Conservation (phyloP, 2,329 filamentous ascomycete species). For the Ascosphaera pollenicola region DNA sequence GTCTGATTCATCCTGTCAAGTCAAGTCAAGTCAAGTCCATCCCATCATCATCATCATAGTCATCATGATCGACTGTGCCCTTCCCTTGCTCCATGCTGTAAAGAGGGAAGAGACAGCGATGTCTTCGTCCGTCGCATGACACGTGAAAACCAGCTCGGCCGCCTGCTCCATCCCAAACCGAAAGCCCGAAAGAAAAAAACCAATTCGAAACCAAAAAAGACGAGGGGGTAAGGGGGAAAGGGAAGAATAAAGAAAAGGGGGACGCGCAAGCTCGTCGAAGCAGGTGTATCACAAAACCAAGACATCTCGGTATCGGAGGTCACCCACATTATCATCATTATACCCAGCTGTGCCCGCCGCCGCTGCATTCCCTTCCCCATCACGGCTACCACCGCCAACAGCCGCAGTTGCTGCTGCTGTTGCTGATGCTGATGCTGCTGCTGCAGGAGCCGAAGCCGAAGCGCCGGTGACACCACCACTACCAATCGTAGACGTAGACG, state of each 20-base stretch:
- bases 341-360: conserved; percentile 21
- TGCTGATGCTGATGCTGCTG: too few species aligned
- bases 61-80: conserved; percentile 16
- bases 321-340: conserved; percentile 44
- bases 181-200: background rate
- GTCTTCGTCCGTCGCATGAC: background rate
- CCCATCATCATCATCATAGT: background rate
- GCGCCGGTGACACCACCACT: too few species aligned
- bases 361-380: conserved; percentile 4
- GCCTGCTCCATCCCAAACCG: background rate
- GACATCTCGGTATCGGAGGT: conserved; percentile 36
- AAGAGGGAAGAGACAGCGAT: too few species aligned
- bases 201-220: conserved; percentile 2
- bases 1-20: background rate
- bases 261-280: conserved; percentile 4
- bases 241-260: conserved; percentile 1
- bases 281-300: conserved; percentile 6
- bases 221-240: conserved; percentile 1
- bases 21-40: background rate
- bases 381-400: too few species aligned
- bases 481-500: too few species aligned
- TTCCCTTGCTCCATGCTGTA: conserved; percentile 11
- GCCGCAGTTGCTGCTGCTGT: too few species aligned
- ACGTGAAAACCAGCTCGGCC: background rate
- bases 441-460: too few species aligned